A percentile compares a stretch with the other conserved stretches of the same genome.
Evolutionary conservation across 208 protist species (phyloP).

Genomic region (Novymonas esmeraldas): DNA sequence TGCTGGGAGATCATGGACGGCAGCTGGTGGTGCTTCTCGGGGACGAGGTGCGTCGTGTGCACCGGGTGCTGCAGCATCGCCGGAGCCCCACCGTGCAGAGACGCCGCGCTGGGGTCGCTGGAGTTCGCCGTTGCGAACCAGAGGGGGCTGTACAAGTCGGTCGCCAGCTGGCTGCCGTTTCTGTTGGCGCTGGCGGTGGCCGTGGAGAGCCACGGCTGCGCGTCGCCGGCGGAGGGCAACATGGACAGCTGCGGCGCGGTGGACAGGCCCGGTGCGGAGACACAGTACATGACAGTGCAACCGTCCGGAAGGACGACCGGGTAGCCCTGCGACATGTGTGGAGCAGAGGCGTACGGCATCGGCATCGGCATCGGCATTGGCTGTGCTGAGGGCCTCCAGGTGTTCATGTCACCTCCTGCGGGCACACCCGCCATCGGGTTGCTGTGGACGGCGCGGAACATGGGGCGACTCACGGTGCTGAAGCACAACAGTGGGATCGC

Average conservation of each 20-base stretch:
- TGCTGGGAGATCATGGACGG: neutral
- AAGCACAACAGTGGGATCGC: neutral
- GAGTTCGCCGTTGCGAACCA: too few species aligned
- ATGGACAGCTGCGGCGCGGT: neutral
- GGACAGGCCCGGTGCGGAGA: neutral
- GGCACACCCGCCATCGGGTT: neutral
- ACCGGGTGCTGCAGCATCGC: neutral
- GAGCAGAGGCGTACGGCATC: neutral
- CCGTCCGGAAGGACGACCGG: neutral
- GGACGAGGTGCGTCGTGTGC: neutral
- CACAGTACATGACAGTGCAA: neutral
- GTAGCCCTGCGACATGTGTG: neutral
- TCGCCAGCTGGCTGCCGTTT: neutral
- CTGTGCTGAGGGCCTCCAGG: too few species aligned
- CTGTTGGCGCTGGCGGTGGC: too few species aligned
- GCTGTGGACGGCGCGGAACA: constrained; percentile 14
- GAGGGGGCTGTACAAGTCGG: neutral
- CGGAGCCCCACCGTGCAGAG: too few species aligned
- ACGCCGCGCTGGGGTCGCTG: too few species aligned
- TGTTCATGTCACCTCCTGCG: neutral
- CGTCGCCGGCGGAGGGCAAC: neutral
- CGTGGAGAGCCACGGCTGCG: neutral
- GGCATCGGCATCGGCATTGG: neutral
- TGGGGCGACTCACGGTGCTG: constrained; percentile 1
- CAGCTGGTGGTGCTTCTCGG: neutral